Base-by-base conservation (phyloP, 75 land plant species). In the Adiantum capillusveneris region DNA sequence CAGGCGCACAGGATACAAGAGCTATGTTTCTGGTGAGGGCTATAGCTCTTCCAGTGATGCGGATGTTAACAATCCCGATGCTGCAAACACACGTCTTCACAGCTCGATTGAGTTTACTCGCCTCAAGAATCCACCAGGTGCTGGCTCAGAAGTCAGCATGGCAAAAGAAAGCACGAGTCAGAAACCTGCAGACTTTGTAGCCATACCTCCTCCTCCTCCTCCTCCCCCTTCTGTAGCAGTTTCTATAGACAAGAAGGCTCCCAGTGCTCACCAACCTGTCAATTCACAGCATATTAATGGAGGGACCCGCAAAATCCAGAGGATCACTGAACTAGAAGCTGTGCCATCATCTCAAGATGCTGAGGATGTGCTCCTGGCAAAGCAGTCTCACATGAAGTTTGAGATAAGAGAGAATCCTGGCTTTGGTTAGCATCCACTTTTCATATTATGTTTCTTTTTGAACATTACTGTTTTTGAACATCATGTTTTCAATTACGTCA, bases 361-460 rank as follows among this genome's bases (percentile, higher is more conserved):
- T 3, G 87, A 83, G 29, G 94, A 88, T 36, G 80, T 55, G 9
- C 50, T 79, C 36, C 43, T 71, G 41, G 46, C 51, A 7, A 58
- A 87, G 64, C 88, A 82, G 25, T 60, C 81, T 1, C 86, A 82
- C 53, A 88, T 93, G 81, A 93, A 83, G 75, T 93, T 88, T 65
- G 89, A 88, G 75, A 76, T 93, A 28, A 63, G 89, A 58, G 98
- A 93, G 36, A 76, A 80, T 25, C 98, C 98, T 30, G 98, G 98
- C 30, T 76, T 93, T 22, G 86, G 98, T 93, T 37, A 74, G 86
- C 41, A 31, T 49, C 61, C 3, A 9, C 42, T 7, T n/a, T n/a
- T n/a, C n/a, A n/a, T n/a, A n/a, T n/a, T n/a, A n/a, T n/a, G n/a
- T n/a, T n/a, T n/a, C n/a, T n/a, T n/a, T n/a, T n/a, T n/a, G n/a